Evolutionary conservation across 768 basidiomycete genomes (phyloP).

Genomic region (Leccinum fibrillosum): DNA sequence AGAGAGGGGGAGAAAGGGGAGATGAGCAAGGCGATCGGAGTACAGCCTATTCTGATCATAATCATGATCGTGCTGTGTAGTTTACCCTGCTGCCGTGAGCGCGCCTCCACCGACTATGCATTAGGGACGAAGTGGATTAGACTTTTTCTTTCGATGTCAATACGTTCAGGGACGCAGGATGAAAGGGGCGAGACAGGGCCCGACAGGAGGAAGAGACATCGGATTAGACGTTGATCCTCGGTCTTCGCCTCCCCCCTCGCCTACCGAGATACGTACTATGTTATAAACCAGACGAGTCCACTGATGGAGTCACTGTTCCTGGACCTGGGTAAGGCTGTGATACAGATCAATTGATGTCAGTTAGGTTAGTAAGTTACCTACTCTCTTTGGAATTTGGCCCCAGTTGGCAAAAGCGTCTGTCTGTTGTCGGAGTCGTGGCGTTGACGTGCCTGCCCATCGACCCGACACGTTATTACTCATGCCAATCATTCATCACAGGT

Average conservation of each 20-base stretch:
- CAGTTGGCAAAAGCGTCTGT: neutral
- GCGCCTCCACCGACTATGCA: neutral
- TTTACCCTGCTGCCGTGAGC: neutral
- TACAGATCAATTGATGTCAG: too few relatives aligned
- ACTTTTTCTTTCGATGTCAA: neutral
- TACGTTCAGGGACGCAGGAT: neutral
- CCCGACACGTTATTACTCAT: neutral
- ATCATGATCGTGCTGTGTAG: too few relatives aligned
- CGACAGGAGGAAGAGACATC: neutral
- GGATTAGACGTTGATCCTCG: neutral
- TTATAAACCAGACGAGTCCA: too few relatives aligned
- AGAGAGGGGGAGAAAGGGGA: neutral
- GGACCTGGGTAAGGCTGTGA: too few relatives aligned
- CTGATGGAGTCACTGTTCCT: too few relatives aligned
- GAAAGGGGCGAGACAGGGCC: neutral
- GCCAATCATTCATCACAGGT: neutral
- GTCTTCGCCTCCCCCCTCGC: too few relatives aligned
- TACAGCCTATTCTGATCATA: neutral
- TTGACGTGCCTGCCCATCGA: neutral
- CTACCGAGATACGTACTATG: too few relatives aligned
- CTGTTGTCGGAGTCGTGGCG: neutral
- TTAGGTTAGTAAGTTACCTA: too few relatives aligned
- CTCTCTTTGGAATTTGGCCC: too few relatives aligned
- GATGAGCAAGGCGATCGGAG: neutral
- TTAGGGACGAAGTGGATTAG: neutral